Percentiles rank a stretch among this genome's conserved stretches.
Conservation (phyloP, 73 alveolate genomes). For the Strombidium stylifer region DNA sequence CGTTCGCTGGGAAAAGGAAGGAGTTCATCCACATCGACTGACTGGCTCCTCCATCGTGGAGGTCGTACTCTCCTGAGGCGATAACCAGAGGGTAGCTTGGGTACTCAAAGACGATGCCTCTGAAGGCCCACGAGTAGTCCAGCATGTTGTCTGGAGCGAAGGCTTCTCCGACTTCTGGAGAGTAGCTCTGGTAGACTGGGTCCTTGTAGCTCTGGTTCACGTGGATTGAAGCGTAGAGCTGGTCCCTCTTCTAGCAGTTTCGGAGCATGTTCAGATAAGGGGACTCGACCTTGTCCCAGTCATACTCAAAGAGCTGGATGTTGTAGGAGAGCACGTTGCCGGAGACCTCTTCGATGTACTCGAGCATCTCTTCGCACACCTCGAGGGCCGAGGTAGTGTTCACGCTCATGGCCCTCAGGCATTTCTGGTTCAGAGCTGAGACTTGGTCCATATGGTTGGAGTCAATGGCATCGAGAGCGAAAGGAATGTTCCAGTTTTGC, state of each 20-base stretch:
- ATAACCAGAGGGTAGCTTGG: neutral
- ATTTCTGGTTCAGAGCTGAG: neutral
- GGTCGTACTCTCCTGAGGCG: constrained; percentile 30
- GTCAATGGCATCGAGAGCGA: constrained; percentile 11
- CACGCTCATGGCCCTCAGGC: neutral
- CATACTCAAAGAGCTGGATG: constrained; percentile 1
- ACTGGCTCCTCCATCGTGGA: constrained; percentile 12
- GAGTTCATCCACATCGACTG: constrained; percentile 4
- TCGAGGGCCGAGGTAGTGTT: neutral
- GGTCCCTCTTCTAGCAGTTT: neutral
- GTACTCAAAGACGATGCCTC: neutral
- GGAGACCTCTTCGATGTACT: constrained; percentile 7
- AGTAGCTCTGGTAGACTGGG: neutral
- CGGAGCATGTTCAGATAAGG: neutral
- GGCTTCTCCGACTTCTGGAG: constrained; percentile 7
- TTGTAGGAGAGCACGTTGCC: constrained; percentile 12
- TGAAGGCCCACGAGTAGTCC: neutral
- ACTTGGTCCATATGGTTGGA: constrained; percentile 2
- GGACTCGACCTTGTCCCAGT: neutral
- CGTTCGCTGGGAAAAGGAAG: neutral
- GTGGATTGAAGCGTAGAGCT: constrained; percentile 20
- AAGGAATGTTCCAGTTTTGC: neutral
- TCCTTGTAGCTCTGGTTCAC: constrained; percentile 1
- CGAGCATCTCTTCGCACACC: neutral
- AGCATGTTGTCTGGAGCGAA: neutral